Percentiles rank a stretch among this genome's conserved stretches.
Conservation (phyloP, 805 yeast species). For the Zygoascus bituminiphila region DNA sequence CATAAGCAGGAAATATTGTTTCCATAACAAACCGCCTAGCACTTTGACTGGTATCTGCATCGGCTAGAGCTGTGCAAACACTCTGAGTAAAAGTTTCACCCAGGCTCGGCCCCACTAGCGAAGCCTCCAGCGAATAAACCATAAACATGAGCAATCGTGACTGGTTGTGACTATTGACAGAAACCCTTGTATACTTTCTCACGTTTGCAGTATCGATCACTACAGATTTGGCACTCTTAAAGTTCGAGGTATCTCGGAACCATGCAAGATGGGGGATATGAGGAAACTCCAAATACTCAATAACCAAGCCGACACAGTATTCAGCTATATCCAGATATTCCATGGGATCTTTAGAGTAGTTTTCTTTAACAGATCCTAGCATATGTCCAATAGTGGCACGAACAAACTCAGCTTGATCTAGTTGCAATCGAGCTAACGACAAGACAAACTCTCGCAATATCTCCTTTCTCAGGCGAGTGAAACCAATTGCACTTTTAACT, state of each 20-base stretch:
- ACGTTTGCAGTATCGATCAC: neutral
- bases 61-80: neutral
- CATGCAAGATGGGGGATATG: slow-evolving; percentile 1
- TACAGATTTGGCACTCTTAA: slow-evolving; percentile 1
- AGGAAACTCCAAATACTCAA: neutral
- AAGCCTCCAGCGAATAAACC: slow-evolving; percentile 3
- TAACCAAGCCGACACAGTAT: neutral
- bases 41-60: neutral
- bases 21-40: neutral
- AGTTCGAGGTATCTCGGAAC: slow-evolving; percentile 1
- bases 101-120: neutral
- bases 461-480: neutral
- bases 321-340: neutral
- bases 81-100: neutral
- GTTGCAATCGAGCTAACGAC: neutral
- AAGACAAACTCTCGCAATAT: neutral
- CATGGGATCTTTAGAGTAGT: neutral
- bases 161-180: neutral
- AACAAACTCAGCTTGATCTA: neutral
- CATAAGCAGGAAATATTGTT: neutral
- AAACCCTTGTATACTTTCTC: neutral
- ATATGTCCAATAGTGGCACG: neutral
- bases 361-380: neutral
- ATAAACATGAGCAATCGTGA: slow-evolving; percentile 1
- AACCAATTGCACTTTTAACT: neutral